Evolutionary conservation across 257 asterid species (phyloP), one percentile per base, ranked within the genome.

Genomic region (Ilex aquifolium): DNA sequence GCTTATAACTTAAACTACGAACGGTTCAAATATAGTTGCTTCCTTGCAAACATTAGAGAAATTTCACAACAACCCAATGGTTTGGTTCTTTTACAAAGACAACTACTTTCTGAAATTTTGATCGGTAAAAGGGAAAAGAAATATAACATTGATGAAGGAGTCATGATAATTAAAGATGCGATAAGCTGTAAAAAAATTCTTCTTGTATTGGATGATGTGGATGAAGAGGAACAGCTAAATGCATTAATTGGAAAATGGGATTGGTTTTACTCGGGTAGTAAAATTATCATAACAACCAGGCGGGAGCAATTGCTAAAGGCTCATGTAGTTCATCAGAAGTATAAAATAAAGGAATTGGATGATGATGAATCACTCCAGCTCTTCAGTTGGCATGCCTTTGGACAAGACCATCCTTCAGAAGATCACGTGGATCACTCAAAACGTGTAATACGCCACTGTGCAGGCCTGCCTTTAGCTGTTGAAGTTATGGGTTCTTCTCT

Each of bases 311-410:
- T 50, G 13, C 16, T 50, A n/a, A 10, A 50, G 16, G 16, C 56
- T 50, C 56, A 50, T n/a, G 56, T 6, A n/a, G 21, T 9, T 0
- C 7, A 14, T 50, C 6, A 50, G 56, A 50, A 9, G 16, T 50
- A 11, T n/a, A 10, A 50, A 14, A 50, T 66, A 3, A 44, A 15
- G 31, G 31, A 31, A 55, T 15, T 54, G 62, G 55, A 44, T 9
- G 13, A 65, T 10, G 62, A 54, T 13, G 69, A 65, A 48, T 55
- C 61, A 44, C 56, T 31, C 14, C 52, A 56, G 30, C 56, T 55
- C 32, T 65, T 65, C 21, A 65, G 71, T 58, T 66, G 71, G 60
- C 71, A 66, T 32, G 65, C 71, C 60, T 66, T 66, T 59, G 59
- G 64, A n/a, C 36, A 66, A 59, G 59, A 51, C 42, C 29, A 13